Evolutionary conservation across 768 basidiomycete species (phyloP).

Genomic region (Kwoniella shandongensis): DNA sequence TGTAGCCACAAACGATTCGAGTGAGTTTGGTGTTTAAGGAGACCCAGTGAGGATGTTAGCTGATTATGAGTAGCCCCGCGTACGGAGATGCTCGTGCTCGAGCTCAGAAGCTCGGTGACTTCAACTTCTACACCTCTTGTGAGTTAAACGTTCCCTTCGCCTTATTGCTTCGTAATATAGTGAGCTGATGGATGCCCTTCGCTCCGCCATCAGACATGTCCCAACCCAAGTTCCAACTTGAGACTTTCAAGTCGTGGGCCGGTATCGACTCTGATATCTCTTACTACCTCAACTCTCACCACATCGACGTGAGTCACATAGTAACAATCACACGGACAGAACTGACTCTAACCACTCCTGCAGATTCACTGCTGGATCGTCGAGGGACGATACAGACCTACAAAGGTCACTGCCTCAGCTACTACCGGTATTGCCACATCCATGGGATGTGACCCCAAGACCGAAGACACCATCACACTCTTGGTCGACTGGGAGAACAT

Average conservation of each 20-base stretch:
- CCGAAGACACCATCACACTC: slow-evolving; percentile 93
- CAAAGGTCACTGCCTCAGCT: slow-evolving; percentile 79
- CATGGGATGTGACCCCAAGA: slow-evolving; percentile 65
- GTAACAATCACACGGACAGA: neutral
- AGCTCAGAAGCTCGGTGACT: slow-evolving; percentile 70
- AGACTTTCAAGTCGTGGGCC: slow-evolving; percentile 93
- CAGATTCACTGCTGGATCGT: slow-evolving; percentile 60
- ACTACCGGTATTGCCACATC: slow-evolving; percentile 86
- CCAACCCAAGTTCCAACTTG: slow-evolving; percentile 90
- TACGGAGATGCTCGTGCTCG: slow-evolving; percentile 86
- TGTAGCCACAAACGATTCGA: slow-evolving; percentile 59
- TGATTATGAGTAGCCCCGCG: slow-evolving; percentile 59
- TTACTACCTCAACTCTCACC: slow-evolving; percentile 93
- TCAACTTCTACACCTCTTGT: slow-evolving; percentile 89
- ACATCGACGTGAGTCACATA: slow-evolving; percentile 61
- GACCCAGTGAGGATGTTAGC: too few species aligned
- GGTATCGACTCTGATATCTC: slow-evolving; percentile 93
- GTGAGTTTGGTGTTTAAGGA: slow-evolving; percentile 20
- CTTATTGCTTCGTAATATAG: neutral
- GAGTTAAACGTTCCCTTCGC: slow-evolving; percentile 4
- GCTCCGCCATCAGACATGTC: slow-evolving; percentile 67
- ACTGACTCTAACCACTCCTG: slow-evolving; percentile 57
- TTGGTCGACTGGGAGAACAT: slow-evolving; percentile 90
- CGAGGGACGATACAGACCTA: slow-evolving; percentile 53
- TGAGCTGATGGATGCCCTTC: neutral